Percentiles rank a stretch among this genome's conserved stretches.
These are phyloP conservation scores for Plectranthus barbatus DNA, from an alignment of 257 asterid species.

Conservation along the genomic window DNA sequence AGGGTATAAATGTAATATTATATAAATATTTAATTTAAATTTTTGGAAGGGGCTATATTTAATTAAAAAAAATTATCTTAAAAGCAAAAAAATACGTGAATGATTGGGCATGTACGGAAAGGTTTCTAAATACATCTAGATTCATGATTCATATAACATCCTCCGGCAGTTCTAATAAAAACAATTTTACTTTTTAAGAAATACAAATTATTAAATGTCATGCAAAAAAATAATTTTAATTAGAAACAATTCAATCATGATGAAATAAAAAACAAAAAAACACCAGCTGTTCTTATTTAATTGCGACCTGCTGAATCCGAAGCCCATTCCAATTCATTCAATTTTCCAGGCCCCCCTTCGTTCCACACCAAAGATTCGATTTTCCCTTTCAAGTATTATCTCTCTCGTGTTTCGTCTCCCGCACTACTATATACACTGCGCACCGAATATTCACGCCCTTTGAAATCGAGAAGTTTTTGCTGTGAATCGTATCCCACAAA, in stretches of 20 bases:
- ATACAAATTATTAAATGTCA: too few species aligned
- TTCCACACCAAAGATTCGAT: not conserved
- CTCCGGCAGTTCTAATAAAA: too few species aligned
- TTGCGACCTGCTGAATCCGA: not conserved
- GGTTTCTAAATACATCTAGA: too few species aligned
- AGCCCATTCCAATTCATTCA: not conserved
- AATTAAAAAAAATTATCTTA: too few species aligned
- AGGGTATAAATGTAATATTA: too few species aligned
- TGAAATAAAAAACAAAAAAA: not conserved
- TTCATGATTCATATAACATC: too few species aligned
- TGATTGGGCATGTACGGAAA: too few species aligned
- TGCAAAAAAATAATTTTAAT: too few species aligned
- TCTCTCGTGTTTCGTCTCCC: not conserved
- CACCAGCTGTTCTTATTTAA: not conserved
- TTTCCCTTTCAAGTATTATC: not conserved
- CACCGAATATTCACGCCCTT: not conserved
- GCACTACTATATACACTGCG: not conserved
- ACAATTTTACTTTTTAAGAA: too few species aligned
- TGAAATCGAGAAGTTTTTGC: not conserved
- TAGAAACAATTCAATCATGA: not conserved
- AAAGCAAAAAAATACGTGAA: too few species aligned
- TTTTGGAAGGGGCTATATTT: too few species aligned
- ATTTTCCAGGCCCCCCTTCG: not conserved
- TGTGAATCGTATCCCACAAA: conserved; percentile 5
- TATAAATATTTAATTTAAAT: too few species aligned